These are phyloP conservation scores for Bidens hawaiensis DNA, from an alignment of 140 eudicot species.

Conservation along the genomic window DNA sequence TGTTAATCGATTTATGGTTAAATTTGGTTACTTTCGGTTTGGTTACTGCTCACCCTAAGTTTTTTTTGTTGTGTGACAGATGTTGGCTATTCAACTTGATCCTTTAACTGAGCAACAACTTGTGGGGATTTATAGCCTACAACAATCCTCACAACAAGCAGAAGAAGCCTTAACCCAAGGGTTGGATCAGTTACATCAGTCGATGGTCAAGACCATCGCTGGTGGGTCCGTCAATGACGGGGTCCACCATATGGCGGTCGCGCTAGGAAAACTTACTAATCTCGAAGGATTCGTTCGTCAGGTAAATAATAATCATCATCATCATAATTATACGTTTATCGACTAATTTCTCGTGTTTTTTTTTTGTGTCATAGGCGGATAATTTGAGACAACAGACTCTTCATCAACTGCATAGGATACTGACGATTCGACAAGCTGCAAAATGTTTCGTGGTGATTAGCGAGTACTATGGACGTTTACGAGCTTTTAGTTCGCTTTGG, in stretches of 20 bases:
- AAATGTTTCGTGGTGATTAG: constrained; percentile 83
- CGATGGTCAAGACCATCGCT: constrained; percentile 75
- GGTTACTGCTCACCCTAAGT: too few species aligned
- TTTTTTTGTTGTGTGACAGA: constrained; percentile 35
- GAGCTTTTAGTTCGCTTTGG: constrained; percentile 95
- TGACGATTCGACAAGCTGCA: constrained; percentile 92
- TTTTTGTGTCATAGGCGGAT: constrained; percentile 58
- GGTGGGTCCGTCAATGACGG: constrained; percentile 62
- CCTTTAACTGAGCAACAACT: constrained; percentile 90
- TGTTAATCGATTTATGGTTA: too few species aligned
- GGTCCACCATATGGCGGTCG: constrained; percentile 95
- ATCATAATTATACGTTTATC: background rate
- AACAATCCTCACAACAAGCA: constrained; percentile 85
- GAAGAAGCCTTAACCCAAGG: constrained; percentile 96
- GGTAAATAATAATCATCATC: constrained; percentile 33
- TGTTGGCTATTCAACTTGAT: constrained; percentile 73
- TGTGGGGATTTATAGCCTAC: constrained; percentile 88
- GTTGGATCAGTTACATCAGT: constrained; percentile 80
- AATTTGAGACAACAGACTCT: constrained; percentile 92
- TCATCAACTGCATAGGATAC: constrained; percentile 73
- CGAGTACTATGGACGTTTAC: constrained; percentile 81
- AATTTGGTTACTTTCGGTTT: too few species aligned
- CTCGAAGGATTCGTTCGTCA: constrained; percentile 95
- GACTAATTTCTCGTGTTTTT: background rate
- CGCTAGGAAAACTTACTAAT: constrained; percentile 85